Percentiles rank a stretch among this genome's conserved stretches.
Conservation (phyloP, 2,329 filamentous ascomycete species). For the Cryphonectria parasitica region DNA sequence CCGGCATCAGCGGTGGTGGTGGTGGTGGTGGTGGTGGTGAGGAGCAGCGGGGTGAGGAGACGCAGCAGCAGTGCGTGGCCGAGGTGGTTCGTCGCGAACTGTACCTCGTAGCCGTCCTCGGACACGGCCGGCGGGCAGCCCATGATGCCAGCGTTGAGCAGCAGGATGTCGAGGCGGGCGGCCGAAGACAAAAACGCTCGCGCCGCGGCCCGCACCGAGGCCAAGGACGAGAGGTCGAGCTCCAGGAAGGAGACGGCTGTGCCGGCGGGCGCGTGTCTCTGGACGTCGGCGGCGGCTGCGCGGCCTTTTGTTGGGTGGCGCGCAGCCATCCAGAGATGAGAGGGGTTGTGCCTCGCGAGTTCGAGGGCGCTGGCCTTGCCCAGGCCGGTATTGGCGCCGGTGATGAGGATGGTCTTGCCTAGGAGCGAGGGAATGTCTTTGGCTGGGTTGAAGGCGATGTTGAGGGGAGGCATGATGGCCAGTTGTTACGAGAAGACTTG, state of each 20-base stretch:
- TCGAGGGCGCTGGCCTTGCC: constrained; percentile 45
- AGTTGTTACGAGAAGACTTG: neutral
- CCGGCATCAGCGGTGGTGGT: constrained; percentile 38
- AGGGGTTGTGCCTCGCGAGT: constrained; percentile 41
- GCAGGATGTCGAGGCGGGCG: constrained; percentile 43
- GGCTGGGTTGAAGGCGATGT: constrained; percentile 32
- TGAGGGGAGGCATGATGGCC: neutral
- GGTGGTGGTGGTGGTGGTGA: neutral
- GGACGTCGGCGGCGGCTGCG: constrained; percentile 37
- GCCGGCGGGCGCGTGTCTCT: constrained; percentile 22
- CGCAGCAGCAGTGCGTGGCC: constrained; percentile 46
- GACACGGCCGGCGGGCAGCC: constrained; percentile 27
- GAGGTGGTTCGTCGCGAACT: constrained; percentile 43
- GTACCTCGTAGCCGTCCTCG: neutral
- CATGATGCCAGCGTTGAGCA: constrained; percentile 48
- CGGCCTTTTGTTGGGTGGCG: constrained; percentile 39
- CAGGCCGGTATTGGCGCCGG: constrained; percentile 44
- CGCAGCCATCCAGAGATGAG: constrained; percentile 32
- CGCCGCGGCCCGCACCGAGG: constrained; percentile 40
- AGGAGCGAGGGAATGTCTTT: constrained; percentile 39
- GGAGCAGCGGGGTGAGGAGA: constrained; percentile 33
- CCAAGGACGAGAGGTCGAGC: constrained; percentile 43
- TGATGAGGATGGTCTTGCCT: constrained; percentile 43
- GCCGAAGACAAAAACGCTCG: constrained; percentile 36
- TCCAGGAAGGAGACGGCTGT: constrained; percentile 35